phyloP scores from a whole-genome alignment of 371 early-diverging fungal species.

The Funneliformis caledonium region DNA sequence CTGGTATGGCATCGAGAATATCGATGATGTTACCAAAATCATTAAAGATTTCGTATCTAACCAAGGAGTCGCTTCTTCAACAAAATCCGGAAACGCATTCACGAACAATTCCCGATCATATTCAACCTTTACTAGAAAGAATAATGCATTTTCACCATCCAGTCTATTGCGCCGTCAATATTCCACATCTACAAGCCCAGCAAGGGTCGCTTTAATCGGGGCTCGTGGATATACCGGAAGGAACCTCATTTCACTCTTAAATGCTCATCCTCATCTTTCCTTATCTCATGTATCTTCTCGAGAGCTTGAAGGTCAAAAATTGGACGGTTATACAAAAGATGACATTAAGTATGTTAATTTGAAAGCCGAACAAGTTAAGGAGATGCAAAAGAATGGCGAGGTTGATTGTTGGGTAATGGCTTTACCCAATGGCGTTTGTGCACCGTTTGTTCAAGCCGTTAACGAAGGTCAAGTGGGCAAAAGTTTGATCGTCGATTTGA shows the following conservation, averaged over 20 bases:
- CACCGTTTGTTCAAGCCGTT: conserved; percentile 89
- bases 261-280: conserved; percentile 83
- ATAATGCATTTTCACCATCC: conserved; percentile 36
- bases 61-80: conserved; percentile 33
- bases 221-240: conserved; percentile 96
- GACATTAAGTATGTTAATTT: conserved; percentile 79
- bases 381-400: conserved; percentile 58
- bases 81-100: conserved; percentile 11
- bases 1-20: conserved; percentile 88
- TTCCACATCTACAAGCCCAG: conserved; percentile 49
- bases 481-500: conserved; percentile 84
- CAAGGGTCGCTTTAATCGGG: conserved; percentile 89
- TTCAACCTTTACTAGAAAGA: conserved; percentile 47
- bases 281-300: conserved; percentile 91
- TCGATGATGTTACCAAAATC: conserved; percentile 69
- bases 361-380: conserved; percentile 71
- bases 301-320: conserved; percentile 85
- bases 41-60: conserved; percentile 49
- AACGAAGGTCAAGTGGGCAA: conserved; percentile 63
- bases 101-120: conserved; percentile 43
- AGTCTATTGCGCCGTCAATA: conserved; percentile 58
- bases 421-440: conserved; percentile 91
- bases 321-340: conserved; percentile 76
- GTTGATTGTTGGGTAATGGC: conserved; percentile 96
- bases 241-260: conserved; percentile 88